These are phyloP conservation scores for Mollisia scopiformis DNA, from an alignment of 2,329 filamentous ascomycete species.

Conservation along the genomic window DNA sequence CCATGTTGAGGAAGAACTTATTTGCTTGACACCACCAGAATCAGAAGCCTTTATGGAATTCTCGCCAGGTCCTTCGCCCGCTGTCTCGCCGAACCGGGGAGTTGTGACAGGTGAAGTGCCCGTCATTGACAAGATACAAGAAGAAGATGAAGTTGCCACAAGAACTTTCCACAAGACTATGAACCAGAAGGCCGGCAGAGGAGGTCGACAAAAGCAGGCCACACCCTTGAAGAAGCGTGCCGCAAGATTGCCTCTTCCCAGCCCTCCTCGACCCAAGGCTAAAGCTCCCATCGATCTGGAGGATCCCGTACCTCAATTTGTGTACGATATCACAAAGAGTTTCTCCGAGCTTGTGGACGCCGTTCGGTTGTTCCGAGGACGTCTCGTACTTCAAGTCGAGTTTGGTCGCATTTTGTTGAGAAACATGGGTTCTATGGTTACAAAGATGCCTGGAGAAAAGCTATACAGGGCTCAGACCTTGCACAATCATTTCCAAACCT, in stretches of 20 bases:
- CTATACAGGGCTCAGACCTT: background rate
- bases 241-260: background rate
- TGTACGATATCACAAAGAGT: slow-evolving; percentile 15
- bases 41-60: background rate
- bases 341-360: slow-evolving; percentile 27
- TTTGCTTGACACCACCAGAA: background rate
- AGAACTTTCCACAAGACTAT: slow-evolving; percentile 31
- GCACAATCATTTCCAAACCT: slow-evolving; percentile 1
- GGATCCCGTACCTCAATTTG: slow-evolving; percentile 27
- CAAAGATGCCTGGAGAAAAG: background rate
- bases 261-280: background rate
- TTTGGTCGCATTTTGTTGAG: slow-evolving; percentile 34
- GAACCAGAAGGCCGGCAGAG: slow-evolving; percentile 26
- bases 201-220: background rate
- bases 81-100: background rate
- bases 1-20: background rate
- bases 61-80: background rate
- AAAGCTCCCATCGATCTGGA: background rate
- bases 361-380: slow-evolving; percentile 29
- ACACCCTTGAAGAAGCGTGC: background rate
- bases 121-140: slow-evolving; percentile 6
- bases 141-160: slow-evolving; percentile 17
- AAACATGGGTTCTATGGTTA: slow-evolving; percentile 17
- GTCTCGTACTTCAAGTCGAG: slow-evolving; percentile 27
- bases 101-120: background rate